Percentiles rank a stretch among this genome's conserved stretches.
phyloP scores from a whole-genome alignment of 2,329 filamentous ascomycete species.

The Fusarium tuaranense region DNA sequence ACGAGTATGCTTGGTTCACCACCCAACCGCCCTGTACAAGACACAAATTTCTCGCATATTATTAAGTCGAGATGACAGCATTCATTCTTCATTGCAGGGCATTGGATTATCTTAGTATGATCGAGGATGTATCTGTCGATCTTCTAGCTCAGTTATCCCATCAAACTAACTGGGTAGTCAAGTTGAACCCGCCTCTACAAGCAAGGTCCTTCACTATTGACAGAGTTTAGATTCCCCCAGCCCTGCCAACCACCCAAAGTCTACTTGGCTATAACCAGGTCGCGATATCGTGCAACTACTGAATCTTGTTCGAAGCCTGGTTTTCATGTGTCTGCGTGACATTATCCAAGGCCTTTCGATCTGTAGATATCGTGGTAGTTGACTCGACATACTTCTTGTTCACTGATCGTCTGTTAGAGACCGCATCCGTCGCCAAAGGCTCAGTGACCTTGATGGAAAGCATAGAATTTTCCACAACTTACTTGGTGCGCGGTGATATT shows the following conservation, averaged over 20 bases:
- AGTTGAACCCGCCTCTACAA: neutral
- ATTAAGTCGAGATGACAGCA: neutral
- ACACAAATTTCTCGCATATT: neutral
- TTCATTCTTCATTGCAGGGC: neutral
- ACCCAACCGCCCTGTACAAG: neutral
- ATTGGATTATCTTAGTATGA: neutral
- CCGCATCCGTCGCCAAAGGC: rapidly evolving
- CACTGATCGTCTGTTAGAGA: neutral
- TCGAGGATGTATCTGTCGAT: neutral
- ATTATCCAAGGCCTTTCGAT: neutral
- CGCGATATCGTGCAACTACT: neutral
- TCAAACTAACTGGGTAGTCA: neutral
- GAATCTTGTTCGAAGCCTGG: neutral
- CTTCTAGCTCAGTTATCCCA: neutral
- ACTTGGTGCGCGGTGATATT: neutral
- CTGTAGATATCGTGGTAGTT: neutral
- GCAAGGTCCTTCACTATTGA: neutral
- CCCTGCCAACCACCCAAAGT: neutral
- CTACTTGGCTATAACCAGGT: neutral
- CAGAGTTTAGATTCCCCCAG: neutral
- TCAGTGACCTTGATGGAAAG: neutral
- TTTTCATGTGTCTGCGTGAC: neutral
- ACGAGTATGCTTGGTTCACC: neutral
- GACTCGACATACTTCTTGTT: conserved; percentile 1
- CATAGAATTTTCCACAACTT: neutral